A percentile compares a stretch with the other conserved stretches of the same genome.
These are phyloP conservation scores for Cronartium ribicola DNA, from an alignment of 1,284 basidiomycete species.

Conservation along the genomic window DNA sequence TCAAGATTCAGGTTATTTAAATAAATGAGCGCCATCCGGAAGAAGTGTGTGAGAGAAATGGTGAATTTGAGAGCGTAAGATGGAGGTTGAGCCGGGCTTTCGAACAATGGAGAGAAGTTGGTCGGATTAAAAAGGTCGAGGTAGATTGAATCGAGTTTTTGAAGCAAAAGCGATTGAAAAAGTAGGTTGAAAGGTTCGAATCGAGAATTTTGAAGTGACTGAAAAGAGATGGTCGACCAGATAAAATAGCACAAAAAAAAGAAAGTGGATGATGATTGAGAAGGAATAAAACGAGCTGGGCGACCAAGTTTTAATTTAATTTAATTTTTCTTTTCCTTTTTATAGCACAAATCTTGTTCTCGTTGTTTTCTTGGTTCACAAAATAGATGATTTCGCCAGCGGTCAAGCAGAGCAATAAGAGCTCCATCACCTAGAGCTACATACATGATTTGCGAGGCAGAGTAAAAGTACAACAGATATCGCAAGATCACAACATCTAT, in stretches of 20 bases:
- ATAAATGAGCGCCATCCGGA: no score
- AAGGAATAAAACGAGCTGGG: neutral
- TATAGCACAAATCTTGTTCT: neutral
- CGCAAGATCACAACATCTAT: neutral
- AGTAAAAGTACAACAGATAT: neutral
- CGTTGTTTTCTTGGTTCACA: neutral
- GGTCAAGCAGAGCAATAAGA: neutral
- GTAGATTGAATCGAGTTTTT: no score
- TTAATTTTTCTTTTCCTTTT: neutral
- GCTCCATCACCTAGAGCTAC: constrained; percentile 10
- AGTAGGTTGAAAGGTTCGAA: no score
- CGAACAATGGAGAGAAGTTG: no score
- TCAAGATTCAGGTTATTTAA: no score
- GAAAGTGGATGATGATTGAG: neutral
- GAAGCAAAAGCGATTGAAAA: no score
- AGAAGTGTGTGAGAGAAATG: no score
- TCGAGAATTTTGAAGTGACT: neutral
- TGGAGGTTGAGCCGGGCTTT: no score
- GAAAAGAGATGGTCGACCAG: neutral
- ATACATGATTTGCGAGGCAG: neutral
- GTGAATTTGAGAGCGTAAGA: no score
- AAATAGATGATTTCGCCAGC: constrained; percentile 2
- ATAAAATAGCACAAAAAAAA: neutral
- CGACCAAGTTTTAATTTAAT: neutral
- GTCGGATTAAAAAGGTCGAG: no score